These are phyloP conservation scores for Mycena filopes DNA, from an alignment of 768 basidiomycete species.

Conservation along the genomic window DNA sequence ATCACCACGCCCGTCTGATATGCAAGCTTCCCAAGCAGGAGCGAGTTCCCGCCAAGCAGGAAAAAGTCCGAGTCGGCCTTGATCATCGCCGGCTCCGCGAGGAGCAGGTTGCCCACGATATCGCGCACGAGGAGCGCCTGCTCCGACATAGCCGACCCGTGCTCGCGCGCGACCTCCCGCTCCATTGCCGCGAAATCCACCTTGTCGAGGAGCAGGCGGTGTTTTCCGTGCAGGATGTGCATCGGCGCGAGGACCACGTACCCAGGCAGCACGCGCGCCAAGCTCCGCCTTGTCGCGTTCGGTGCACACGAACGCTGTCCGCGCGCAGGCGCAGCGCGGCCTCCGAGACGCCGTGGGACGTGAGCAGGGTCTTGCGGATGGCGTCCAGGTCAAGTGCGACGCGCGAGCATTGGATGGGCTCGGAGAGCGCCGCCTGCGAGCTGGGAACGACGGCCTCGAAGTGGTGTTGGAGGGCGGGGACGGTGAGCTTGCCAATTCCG, in stretches of 20 bases:
- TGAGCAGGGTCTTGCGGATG: constrained; percentile 42
- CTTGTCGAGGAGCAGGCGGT: constrained; percentile 34
- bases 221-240: constrained; percentile 42
- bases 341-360: constrained; percentile 45
- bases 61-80: constrained; percentile 54
- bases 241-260: constrained; percentile 53
- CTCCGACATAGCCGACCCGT: constrained; percentile 42
- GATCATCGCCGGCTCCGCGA: constrained; percentile 43
- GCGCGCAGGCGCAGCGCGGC: constrained; percentile 45
- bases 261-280: constrained; percentile 45
- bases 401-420: constrained; percentile 49
- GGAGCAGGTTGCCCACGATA: constrained; percentile 47
- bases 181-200: constrained; percentile 47
- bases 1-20: constrained; percentile 50
- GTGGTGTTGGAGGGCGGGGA: constrained; percentile 50
- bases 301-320: constrained; percentile 50
- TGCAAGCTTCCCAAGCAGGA: constrained; percentile 57
- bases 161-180: constrained; percentile 33
- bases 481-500: constrained; percentile 47
- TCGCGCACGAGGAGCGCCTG: constrained; percentile 48
- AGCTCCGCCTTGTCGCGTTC: constrained; percentile 36
- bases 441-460: constrained; percentile 50
- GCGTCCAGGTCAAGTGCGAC: constrained; percentile 43
- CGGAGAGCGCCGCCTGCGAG: constrained; percentile 45
- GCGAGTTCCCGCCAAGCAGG: constrained; percentile 55